A percentile compares a stretch with the other conserved stretches of the same genome.
Evolutionary conservation across 169 alveolate genomes (phyloP).

Genomic region (Nephromyces sp.): DNA sequence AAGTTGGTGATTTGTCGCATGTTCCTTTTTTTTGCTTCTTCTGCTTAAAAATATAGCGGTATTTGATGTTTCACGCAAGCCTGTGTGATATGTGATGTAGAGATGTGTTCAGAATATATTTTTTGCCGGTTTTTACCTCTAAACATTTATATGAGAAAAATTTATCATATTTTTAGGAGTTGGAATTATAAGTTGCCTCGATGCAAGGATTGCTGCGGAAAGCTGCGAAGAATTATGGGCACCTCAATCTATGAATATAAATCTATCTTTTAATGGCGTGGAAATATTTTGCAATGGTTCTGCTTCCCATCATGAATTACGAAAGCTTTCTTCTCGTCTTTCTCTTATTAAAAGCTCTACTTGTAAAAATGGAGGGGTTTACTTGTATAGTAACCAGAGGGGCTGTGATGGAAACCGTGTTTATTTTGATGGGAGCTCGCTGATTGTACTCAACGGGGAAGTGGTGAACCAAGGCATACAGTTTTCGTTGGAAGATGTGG

Average conservation of each 20-base stretch:
- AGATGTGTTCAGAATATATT: too few species aligned
- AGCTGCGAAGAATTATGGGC: conserved; percentile 77
- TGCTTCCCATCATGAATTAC: conserved; percentile 58
- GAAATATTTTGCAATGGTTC: conserved; percentile 65
- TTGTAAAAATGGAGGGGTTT: conserved; percentile 58
- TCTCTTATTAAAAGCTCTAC: conserved; percentile 41
- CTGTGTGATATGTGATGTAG: too few species aligned
- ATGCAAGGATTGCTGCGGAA: conserved; percentile 53
- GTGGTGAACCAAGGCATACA: conserved; percentile 35
- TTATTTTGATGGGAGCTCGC: conserved; percentile 64
- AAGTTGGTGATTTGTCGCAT: too few species aligned
- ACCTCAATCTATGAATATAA: conserved; percentile 54
- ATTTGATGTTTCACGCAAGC: too few species aligned
- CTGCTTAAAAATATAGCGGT: too few species aligned
- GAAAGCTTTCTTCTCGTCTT: conserved; percentile 42
- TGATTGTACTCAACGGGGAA: conserved; percentile 63
- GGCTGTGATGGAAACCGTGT: conserved; percentile 78
- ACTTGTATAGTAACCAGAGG: conserved; percentile 56
- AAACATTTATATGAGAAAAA: too few species aligned
- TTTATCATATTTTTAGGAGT: neutral
- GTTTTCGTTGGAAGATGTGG: conserved; percentile 34
- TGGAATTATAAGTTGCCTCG: conserved; percentile 12
- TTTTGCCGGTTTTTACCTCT: too few species aligned
- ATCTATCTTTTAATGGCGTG: conserved; percentile 49
- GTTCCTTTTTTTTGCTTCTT: too few species aligned